Base-by-base conservation (phyloP, 176 grass and related monocot genomes). In the Aechmea fasciata region DNA sequence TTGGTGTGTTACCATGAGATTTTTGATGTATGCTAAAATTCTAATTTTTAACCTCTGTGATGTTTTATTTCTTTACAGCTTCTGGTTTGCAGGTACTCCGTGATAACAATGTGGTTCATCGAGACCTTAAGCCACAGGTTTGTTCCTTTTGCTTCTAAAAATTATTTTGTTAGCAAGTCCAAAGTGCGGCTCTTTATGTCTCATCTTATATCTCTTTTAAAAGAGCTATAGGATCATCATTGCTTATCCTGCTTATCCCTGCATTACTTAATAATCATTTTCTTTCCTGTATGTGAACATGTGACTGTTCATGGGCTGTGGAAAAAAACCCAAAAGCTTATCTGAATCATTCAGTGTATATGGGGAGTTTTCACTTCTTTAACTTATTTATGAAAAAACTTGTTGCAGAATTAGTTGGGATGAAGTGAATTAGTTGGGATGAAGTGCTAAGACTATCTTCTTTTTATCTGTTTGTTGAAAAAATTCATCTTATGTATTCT, bases 81-180 rank as follows among this genome's bases (percentile, higher is more conserved):
- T 83, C 87, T 79, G 94, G 94, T 70, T 79, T 99, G 66, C 79
- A 86, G 84, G 81, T 84, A 26, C 94, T 99, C 54, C 94, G 89
- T 53, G 84, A 87, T 51, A 85, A 82, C 29, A 99, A 93, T 24
- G 94, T 99, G 41, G 84, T 99, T 76, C 94, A 99, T 83, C 80
- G 94, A 41, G 94, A 99, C 76, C 80, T 99, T 61, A 99, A 99
- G 77, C 94, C 94, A 73, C 94, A 97, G 93, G 93, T 87, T 74
- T 67, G 47, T 74, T 80, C 63, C 69, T 51, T 47, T 48, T 73
- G 4, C 48, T 71, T 49, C 47, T 26, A 69, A 24, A 76, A 69
- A 65, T 29, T 41, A 25, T 55, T 79, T 61, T 61, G 0, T 61
- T 18, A 18, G 55, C 2, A 19, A 10, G 13, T n/a, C 10, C 10